Conservation (phyloP, 306 rosid species). For the Mimosa bimucronata region DNA sequence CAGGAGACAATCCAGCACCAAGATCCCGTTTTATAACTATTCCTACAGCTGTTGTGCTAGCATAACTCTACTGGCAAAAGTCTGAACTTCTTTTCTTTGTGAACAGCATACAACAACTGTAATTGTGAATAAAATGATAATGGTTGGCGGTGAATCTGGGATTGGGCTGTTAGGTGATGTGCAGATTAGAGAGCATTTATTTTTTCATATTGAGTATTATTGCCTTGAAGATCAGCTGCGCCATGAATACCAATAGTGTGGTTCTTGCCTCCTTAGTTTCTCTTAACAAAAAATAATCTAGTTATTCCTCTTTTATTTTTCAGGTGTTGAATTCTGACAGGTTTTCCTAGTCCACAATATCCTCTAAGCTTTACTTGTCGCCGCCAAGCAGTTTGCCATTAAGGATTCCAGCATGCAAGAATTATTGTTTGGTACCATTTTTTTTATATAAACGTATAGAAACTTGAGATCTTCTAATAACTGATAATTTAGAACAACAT, state of each 20-base stretch:
- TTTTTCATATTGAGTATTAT: no score
- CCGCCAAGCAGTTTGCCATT: slow-evolving; percentile 90
- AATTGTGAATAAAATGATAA: slow-evolving; percentile 88
- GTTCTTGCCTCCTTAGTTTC: slow-evolving; percentile 12
- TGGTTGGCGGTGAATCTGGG: slow-evolving; percentile 91
- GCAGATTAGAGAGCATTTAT: slow-evolving; percentile 54
- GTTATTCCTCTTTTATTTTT: slow-evolving; percentile 19
- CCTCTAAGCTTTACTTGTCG: slow-evolving; percentile 84
- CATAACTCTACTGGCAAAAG: slow-evolving; percentile 6
- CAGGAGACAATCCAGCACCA: slow-evolving; percentile 51
- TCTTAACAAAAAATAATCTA: neutral
- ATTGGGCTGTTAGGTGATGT: slow-evolving; percentile 80
- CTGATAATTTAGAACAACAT: neutral
- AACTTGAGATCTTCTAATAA: neutral
- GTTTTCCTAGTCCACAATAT: slow-evolving; percentile 79
- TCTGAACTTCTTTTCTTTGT: neutral
- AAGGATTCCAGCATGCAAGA: slow-evolving; percentile 95
- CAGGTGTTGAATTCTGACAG: slow-evolving; percentile 87
- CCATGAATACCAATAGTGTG: neutral
- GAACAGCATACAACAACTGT: slow-evolving; percentile 86
- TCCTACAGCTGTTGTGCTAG: neutral
- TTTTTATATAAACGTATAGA: neutral
- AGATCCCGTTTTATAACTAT: slow-evolving; percentile 29
- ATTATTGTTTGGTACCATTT: slow-evolving; percentile 71
- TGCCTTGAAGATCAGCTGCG: no score